phyloP scores from a whole-genome alignment of 2,329 filamentous ascomycete genomes.

The Metarhizium brunneum region DNA sequence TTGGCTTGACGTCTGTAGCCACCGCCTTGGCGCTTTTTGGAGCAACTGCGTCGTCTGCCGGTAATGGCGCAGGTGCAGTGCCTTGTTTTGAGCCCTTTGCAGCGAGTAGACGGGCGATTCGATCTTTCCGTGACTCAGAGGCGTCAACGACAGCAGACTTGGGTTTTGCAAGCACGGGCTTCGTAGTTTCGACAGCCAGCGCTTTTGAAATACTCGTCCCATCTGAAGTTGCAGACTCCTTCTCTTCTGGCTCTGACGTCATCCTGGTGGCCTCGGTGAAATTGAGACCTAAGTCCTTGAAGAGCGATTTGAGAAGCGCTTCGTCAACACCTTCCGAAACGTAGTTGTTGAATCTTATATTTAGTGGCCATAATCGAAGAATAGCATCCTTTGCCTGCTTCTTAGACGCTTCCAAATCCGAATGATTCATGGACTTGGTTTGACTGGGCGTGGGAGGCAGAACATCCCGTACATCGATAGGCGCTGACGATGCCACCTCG shows the following conservation, averaged over 20 bases:
- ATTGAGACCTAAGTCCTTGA: slow-evolving; percentile 57
- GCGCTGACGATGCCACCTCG: not conserved
- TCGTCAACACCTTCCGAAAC: slow-evolving; percentile 64
- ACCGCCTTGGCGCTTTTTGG: not conserved
- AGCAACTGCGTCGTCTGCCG: slow-evolving; percentile 4
- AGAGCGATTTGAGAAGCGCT: slow-evolving; percentile 52
- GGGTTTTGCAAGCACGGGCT: not conserved
- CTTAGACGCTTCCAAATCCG: slow-evolving; percentile 29
- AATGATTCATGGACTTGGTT: not conserved
- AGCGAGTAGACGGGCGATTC: slow-evolving; percentile 68
- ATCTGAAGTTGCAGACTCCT: not conserved
- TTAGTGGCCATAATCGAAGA: slow-evolving; percentile 52
- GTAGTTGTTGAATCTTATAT: slow-evolving; percentile 66
- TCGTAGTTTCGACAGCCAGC: not conserved
- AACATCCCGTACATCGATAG: not conserved
- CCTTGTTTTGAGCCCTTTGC: slow-evolving; percentile 52
- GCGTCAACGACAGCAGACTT: slow-evolving; percentile 14
- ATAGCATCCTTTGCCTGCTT: slow-evolving; percentile 60
- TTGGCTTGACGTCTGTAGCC: slow-evolving; percentile 15
- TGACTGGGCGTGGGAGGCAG: not conserved
- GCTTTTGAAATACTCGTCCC: not conserved
- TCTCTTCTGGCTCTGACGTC: not conserved
- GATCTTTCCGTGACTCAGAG: slow-evolving; percentile 61
- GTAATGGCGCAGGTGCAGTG: slow-evolving; percentile 8
- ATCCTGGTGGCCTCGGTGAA: slow-evolving; percentile 12